These are phyloP conservation scores for Polyporus arcularius DNA, from an alignment of 768 basidiomycete species.

Conservation along the genomic window DNA sequence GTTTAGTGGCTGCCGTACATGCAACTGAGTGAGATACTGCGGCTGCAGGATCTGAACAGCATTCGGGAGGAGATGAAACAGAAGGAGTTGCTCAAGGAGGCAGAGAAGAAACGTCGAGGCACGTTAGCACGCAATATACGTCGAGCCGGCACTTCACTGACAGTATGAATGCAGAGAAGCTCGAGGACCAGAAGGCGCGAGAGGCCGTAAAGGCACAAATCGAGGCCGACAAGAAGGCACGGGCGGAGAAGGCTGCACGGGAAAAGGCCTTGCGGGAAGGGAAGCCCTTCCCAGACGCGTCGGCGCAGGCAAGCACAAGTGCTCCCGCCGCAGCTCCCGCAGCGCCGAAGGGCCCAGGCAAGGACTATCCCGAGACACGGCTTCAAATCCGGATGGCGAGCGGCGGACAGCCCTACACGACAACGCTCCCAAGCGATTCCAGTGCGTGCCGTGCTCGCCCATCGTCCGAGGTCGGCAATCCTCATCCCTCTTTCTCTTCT, in stretches of 20 bases:
- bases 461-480: not conserved
- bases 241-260: conserved; percentile 83
- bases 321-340: conserved; percentile 36
- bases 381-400: conserved; percentile 86
- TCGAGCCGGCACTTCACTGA: not conserved
- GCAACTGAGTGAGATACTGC: not conserved
- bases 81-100: conserved; percentile 84
- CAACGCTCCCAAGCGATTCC: conserved; percentile 76
- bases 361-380: conserved; percentile 84
- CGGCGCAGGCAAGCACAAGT: conserved; percentile 14
- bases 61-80: conserved; percentile 75
- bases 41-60: conserved; percentile 61
- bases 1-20: not conserved
- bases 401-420: conserved; percentile 80
- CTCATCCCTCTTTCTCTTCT: not conserved
- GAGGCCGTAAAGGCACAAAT: conserved; percentile 93
- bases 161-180: conserved; percentile 62
- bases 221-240: conserved; percentile 87
- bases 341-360: conserved; percentile 50
- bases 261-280: conserved; percentile 94
- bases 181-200: conserved; percentile 82
- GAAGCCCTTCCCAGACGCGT: conserved; percentile 36
- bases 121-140: conserved; percentile 5
- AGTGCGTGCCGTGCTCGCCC: conserved; percentile 46
- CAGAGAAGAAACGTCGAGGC: conserved; percentile 81